Evolutionary conservation across 192 early-diverging fungal species (phyloP), one percentile per base, ranked within the genome.

Genomic region (Chytriomyces sp.): DNA sequence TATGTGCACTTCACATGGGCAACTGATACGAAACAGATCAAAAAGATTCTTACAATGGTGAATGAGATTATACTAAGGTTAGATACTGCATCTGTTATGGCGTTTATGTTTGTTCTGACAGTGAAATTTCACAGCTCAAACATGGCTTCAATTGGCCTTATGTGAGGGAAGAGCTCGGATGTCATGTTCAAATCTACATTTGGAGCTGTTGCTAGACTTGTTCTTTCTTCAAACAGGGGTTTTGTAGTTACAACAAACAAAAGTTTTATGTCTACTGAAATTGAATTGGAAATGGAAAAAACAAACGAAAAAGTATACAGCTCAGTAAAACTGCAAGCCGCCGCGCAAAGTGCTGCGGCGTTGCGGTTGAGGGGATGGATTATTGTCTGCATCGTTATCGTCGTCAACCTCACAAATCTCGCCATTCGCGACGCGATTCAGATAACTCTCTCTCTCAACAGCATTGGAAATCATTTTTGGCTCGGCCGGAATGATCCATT

Each of bases 1-100:
- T 86, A 88, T 75, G 73, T 81, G 25, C 86, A 88, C 64, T 86
- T 82, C 59, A 88, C 86, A 19, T 88, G 82, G 61, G 86, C 86
- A 12, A 88, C 86, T 4, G 86, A 88, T 67, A 88, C 86, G 17
- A 81, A 65, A 37, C 82, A 87, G 58, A 80, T 87, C 49, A 65
- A 74, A 64, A 79, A 77, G 62, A 80, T 86, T 38, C 60, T 74
- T 10, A 63, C 39, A 32, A 74, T 64, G 31, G 73, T 74, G 10
- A 74, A 74, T 55, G 59, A 63, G 34, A 74, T 61, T 61, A 74
- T 74, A 34, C 40, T 74, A 53, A 74, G 73, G 73, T 74, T 39
- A 8, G 38, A 17, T n/a, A 36, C 52, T 57, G n/a, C n/a, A n/a
- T n/a, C n/a, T n/a, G n/a, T n/a, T n/a, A n/a, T n/a, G n/a, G n/a